Base-by-base conservation (phyloP, 108 stramenopile species). In the Cyclotella choctawhatcheeana region DNA sequence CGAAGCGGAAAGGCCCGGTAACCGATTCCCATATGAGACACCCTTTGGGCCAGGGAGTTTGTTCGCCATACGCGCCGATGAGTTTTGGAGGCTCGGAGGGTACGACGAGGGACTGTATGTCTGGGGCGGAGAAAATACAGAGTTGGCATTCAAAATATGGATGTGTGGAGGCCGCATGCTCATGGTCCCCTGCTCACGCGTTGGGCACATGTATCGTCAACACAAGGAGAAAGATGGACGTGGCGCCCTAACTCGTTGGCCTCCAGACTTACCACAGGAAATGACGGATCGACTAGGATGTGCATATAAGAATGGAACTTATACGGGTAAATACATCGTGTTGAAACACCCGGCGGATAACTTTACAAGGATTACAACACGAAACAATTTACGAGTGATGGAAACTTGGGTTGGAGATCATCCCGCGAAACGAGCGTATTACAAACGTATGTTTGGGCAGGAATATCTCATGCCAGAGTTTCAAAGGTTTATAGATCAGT, bases 61-160 rank as follows among this genome's bases (percentile, higher is more conserved):
- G 33, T 84, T 84, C 53, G 84, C 84, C 37, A 82, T 84, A 31
- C 56, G 79, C 14, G 66, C 67, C 7, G 79, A 84, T 64, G 84
- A 81, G 63, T 84, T 84, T 77, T 84, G 84, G 84, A 74, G 84
- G 34, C 35, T 84, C 21, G 84, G 84, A 17, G 84, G 79, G 2
- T 84, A 84, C 30, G 84, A 84, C 32, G 70, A 77, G 43, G 78
- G 82, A 13, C 67, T 84, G 34, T 76, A 71, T 48, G 80, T 84
- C 0, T 84, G 84, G 84, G 84, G 84, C 29, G 84, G 76, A 62
- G 84, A 84, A 75, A 84, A 84, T 48, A 82, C 72, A 25, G 84
- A 84, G 58, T 47, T 81, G 58, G 78, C 83, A 18, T 70, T 84
- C 58, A 84, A 84, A 68, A 81, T 73, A 31, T 84, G 84, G 84